Evolutionary conservation across 208 protist species (phyloP).

Genomic region (Balamuthia mandrillaris): DNA sequence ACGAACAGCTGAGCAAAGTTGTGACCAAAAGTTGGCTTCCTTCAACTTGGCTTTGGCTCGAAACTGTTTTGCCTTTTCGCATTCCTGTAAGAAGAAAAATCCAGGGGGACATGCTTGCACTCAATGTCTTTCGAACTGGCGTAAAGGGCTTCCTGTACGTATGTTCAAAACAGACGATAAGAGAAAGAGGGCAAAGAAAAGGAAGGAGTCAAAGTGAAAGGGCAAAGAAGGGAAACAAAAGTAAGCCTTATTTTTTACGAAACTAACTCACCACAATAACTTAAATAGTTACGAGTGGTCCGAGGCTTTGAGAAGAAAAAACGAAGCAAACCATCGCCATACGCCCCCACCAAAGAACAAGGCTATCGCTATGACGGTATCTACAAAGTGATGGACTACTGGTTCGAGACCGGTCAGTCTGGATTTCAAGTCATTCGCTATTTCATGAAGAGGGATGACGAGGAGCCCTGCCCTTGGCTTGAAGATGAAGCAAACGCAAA

Average conservation of each 20-base stretch:
- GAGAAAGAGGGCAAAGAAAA: too few relatives aligned
- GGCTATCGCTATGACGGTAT: conserved; percentile 24
- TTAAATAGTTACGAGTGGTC: not conserved
- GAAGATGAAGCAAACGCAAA: not conserved
- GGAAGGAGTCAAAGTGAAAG: too few relatives aligned
- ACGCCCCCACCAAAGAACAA: not conserved
- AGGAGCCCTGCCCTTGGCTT: not conserved
- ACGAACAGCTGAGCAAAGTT: not conserved
- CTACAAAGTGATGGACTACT: conserved; percentile 33
- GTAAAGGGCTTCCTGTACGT: too few relatives aligned
- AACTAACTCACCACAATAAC: not conserved
- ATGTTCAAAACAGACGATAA: too few relatives aligned
- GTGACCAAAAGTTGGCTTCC: not conserved
- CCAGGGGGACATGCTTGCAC: too few relatives aligned
- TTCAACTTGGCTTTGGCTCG: not conserved
- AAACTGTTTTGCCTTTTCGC: too few relatives aligned
- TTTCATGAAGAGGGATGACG: not conserved
- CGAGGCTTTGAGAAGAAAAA: not conserved
- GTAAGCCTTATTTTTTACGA: too few relatives aligned
- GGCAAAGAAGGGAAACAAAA: too few relatives aligned
- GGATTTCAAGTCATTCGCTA: not conserved
- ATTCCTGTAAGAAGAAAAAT: too few relatives aligned
- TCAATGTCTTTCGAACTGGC: too few relatives aligned
- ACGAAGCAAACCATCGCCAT: not conserved
- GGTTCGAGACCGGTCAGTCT: not conserved